Conservation (phyloP, 208 protist genomes). For the Trypanosoma brucei region DNA sequence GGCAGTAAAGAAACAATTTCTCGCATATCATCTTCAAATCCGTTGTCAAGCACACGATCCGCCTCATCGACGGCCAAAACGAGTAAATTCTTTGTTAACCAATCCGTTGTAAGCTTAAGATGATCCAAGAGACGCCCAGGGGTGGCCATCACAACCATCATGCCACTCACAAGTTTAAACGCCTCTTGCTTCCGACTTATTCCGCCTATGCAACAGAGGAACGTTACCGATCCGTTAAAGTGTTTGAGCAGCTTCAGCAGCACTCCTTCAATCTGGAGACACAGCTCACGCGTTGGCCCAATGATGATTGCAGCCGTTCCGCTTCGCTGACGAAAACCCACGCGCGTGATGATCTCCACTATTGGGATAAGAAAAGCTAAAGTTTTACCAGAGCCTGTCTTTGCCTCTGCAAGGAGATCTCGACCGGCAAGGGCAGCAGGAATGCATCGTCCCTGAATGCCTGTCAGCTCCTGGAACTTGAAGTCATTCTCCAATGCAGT, state of each 20-base stretch:
- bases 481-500: constrained; percentile 81
- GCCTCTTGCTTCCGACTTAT: constrained; percentile 88
- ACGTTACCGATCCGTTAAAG: constrained; percentile 88
- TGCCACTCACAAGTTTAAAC: constrained; percentile 82
- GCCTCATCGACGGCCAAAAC: constrained; percentile 98
- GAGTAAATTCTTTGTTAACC: constrained; percentile 96
- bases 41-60: constrained; percentile 98
- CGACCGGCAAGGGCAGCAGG: constrained; percentile 83
- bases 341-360: constrained; percentile 95
- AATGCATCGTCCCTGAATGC: constrained; percentile 93
- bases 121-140: constrained; percentile 98
- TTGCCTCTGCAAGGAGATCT: constrained; percentile 91
- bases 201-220: constrained; percentile 88
- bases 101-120: constrained; percentile 96
- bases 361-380: constrained; percentile 98
- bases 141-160: constrained; percentile 89
- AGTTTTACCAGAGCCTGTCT: constrained; percentile 96
- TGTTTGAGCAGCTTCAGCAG: constrained; percentile 91
- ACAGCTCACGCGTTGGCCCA: constrained; percentile 98
- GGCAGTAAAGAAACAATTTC: constrained; percentile 99
- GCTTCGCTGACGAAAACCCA: constrained; percentile 95
- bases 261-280: constrained; percentile 98
- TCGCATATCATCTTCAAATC: constrained; percentile 98
- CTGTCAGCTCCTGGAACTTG: constrained; percentile 94
- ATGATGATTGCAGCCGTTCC: constrained; percentile 97